Conservation (phyloP, 1,284 basidiomycete genomes). For the Lentinus polychrous region DNA sequence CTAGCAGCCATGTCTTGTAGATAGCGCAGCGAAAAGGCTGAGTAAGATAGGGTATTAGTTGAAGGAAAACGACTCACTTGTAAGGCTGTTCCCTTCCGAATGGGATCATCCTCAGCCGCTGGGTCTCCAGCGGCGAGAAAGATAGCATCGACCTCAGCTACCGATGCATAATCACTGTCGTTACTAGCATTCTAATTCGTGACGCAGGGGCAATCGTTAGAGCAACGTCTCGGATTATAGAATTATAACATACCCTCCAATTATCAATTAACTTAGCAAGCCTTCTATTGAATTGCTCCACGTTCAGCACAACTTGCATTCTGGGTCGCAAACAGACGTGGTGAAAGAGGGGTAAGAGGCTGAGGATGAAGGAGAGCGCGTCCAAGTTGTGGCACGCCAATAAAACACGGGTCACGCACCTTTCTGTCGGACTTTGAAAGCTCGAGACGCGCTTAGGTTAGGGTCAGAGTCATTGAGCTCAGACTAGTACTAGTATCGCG, state of each 20-base stretch:
- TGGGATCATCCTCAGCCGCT: constrained; percentile 75
- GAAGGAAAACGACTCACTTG: constrained; percentile 54
- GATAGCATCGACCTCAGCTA: constrained; percentile 66
- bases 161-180: constrained; percentile 64
- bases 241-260: constrained; percentile 59
- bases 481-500: no score
- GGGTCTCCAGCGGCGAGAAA: constrained; percentile 79
- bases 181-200: constrained; percentile 44
- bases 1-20: constrained; percentile 85
- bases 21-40: constrained; percentile 11
- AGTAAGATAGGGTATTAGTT: constrained; percentile 8
- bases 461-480: constrained; percentile 7
- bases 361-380: constrained; percentile 17
- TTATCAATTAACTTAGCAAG: constrained; percentile 61
- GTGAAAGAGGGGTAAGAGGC: constrained; percentile 10
- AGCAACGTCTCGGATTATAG: neutral
- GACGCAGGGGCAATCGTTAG: constrained; percentile 1
- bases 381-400: constrained; percentile 11
- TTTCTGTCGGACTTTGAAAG: constrained; percentile 10
- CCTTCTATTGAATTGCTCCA: constrained; percentile 54
- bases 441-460: constrained; percentile 7
- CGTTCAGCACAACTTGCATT: constrained; percentile 44
- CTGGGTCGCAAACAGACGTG: constrained; percentile 11
- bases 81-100: constrained; percentile 83
- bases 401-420: constrained; percentile 18